Evolutionary conservation across 164 flowering plant species (phyloP).

Genomic region (Magnolia officinalis): DNA sequence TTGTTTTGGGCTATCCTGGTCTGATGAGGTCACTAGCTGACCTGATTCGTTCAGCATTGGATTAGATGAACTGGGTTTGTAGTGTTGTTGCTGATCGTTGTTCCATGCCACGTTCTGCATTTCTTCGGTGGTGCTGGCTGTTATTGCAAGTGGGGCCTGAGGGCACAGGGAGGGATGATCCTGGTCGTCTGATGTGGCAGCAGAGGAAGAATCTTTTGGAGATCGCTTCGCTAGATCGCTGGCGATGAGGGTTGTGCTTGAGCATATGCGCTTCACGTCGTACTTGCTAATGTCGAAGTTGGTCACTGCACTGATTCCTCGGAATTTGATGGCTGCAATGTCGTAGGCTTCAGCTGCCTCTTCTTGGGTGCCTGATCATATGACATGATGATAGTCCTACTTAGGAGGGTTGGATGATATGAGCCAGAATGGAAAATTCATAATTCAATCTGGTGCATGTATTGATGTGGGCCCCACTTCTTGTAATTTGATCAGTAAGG

Average conservation of each 20-base stretch:
- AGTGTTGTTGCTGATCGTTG: conserved; percentile 13
- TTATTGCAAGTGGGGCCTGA: conserved; percentile 27
- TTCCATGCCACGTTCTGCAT: conserved; percentile 40
- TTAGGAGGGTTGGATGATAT: too few species aligned
- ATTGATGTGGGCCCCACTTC: too few species aligned
- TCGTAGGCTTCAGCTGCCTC: conserved; percentile 93
- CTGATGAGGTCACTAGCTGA: conserved; percentile 15
- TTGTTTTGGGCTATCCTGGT: conserved; percentile 24
- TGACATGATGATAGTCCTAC: too few species aligned
- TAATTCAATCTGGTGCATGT: too few species aligned
- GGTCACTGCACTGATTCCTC: conserved; percentile 77
- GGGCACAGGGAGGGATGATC: conserved; percentile 24
- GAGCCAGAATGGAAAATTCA: too few species aligned
- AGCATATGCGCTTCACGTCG: conserved; percentile 76
- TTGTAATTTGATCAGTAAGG: too few species aligned
- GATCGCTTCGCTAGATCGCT: conserved; percentile 66
- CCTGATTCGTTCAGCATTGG: neutral
- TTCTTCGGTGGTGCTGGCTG: conserved; percentile 23
- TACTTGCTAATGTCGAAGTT: conserved; percentile 76
- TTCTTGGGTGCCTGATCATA: conserved; percentile 69
- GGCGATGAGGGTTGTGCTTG: conserved; percentile 61
- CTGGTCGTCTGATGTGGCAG: conserved; percentile 23
- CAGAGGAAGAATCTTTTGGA: conserved; percentile 32
- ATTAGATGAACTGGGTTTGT: conserved; percentile 11
- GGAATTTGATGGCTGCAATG: conserved; percentile 80